Base-by-base conservation (phyloP, 2,329 filamentous ascomycete genomes). In the Septoria petroselini region DNA sequence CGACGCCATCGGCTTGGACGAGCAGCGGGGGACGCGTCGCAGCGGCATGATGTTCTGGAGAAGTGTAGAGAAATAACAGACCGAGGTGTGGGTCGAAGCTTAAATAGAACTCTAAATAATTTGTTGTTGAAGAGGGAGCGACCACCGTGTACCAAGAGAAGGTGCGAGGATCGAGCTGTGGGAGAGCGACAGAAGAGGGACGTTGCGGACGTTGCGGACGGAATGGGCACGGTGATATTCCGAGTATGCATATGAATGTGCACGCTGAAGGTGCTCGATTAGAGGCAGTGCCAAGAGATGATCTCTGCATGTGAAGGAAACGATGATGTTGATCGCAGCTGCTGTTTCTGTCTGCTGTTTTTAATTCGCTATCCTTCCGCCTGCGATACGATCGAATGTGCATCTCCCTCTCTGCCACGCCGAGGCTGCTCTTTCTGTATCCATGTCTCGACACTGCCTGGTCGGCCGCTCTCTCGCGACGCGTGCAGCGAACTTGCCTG, bases 341-440 rank as follows among this genome's bases (percentile, higher is more conserved):
- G n/a, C n/a, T n/a, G n/a, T 35, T 18, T 47, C 25, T 34, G 34
- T 19, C 18, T 29, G 33, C 34, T n/a, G 14, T 40, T 11, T 27
- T 25, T 35, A 47, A 21, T 18, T 3, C 15, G 14, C 19, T 40
- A 27, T 47, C 25, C 23, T 39, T 21, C 35, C 40, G 43, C 43
- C 43, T 47, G 14, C 34, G 23, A 18, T 40, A 31, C 42, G 30
- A 45, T 15, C 42, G 42, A 31, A 47, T 47, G 43, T 19, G 34
- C n/a, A 39, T 33, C 43, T 29, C 43, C 43, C 29, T 40, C 14
- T 21, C 34, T 11, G 19, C 43, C 23, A 34, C 43, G 35, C 43
- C 43, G 43, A 47, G 43, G 43, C 34, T 47, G 34, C 71, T 72
- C 21, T 75, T 75, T 54, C 66, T 76, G 42, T 75, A 74, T 59